Evolutionary conservation across 176 grass and related monocot genomes (phyloP), one percentile per base, ranked within the genome.

Genomic region (Pontederia crassipes): DNA sequence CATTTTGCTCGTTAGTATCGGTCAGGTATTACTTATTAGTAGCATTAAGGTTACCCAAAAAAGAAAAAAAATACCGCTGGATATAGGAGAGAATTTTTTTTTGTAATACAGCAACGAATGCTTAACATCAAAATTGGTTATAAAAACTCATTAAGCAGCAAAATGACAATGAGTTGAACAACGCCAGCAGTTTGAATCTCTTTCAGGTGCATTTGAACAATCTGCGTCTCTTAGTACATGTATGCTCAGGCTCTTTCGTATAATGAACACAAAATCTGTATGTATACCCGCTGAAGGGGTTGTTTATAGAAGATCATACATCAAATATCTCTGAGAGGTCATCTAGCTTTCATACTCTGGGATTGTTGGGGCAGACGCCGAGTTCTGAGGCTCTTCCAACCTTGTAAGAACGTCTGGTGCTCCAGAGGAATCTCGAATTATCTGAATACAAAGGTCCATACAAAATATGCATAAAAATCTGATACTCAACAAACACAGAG

Each of bases 351-450:
- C 86, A 62, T 96, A 90, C 76, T 96, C 86, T 62, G 83, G 52
- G n/a, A 90, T 75, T 55, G 85, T 60, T 46, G 78, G 54, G n/a
- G 78, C 26, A 0, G 72, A n/a, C 12, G 66, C 24, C 18, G 68
- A 20, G 71, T 77, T 61, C 5, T 72, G 71, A 28, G 69, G 79
- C 13, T 83, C 81, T 72, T 90, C 86, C 52, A 90, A 63, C 67
- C 76, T 90, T 51, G 86, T 96, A 54, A 96, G 79, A 69, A 96
- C 86, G 75, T 96, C 91, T 53, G 91, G 91, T 59, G 86, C 81
- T 75, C 91, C 91, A 62, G 74, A 72, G 48, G 86, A 80, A 74
- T 96, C 87, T 78, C 91, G 87, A 61, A 85, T 82, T 66, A 96
- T 96, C 91, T 96, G 50, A 50, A 82, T 62, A 45, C 55, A 12